Base-by-base conservation (phyloP, 2,329 filamentous ascomycete genomes). In the Sporothrix schenckii region DNA sequence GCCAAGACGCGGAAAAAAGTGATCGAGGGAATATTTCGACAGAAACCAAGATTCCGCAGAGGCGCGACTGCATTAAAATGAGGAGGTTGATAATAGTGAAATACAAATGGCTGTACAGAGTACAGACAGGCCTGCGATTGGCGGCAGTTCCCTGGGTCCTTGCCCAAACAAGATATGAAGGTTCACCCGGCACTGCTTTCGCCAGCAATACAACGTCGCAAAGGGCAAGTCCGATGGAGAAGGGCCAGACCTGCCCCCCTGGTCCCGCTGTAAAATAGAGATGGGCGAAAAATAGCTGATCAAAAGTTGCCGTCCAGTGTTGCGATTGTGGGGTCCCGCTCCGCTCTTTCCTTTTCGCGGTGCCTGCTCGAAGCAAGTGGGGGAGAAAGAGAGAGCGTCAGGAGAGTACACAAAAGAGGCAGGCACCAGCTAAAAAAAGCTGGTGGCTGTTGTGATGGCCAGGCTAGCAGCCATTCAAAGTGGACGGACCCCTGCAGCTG, bases 51-150 rank as follows among this genome's bases (percentile, higher is more conserved):
- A 49, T 30, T 27, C 41, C 30, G 58, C 21, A 63, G 60, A 60
- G 44, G 41, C 27, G 44, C 54, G 56, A 30, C 21, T 69, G 56
- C 54, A 13, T 52, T 69, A 69, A 71, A 71, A 69, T 69, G 39
- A 71, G 70, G 70, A 71, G 70, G 69, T 68, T 71, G 70, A 69
- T 61, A 27, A 50, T 66, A 68, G 49, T 54, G 34, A 69, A 71
- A 68, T 53, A 52, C 66, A 47, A 58, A 71, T 71, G 70, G 70
- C 70, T 71, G 58, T 56, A 34, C 34, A 6, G 34, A 7, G 34
- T 34, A 49, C 21, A 47, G 13, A 30, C 21, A 66, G 69, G 30
- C 39, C 44, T 61, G 69, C 69, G 53, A 71, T 71, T 71, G 66
- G 70, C 52, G 44, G 53, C 53, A 47, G 66, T 71, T 58, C 58